Evolutionary conservation across 768 basidiomycete species (phyloP), one percentile per base, ranked within the genome.

Genomic region (Lentinula boryana): DNA sequence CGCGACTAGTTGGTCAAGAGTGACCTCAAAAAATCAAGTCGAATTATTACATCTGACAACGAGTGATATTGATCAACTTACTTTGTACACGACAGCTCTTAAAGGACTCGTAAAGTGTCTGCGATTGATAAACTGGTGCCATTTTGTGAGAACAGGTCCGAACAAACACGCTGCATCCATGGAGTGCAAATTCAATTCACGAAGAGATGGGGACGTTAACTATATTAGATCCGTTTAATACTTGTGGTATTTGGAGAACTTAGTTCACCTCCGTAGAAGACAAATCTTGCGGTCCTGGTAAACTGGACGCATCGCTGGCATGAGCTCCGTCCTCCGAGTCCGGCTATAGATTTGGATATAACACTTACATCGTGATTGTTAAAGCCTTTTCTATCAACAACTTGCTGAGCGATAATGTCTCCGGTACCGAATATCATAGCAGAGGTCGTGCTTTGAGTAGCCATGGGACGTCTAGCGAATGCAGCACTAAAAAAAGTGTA

Each of bases 331-430:
- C 35, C 7, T 16, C 8, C 33, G 8, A 33, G 23, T 5, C 5
- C 5, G 18, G 9, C 13, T 8, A 38, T 13, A 38, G 36, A 38
- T 27, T 27, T 27, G 46, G 44, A 23, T 18, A 44, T 43, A 13
- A 15, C 38, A 18, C 78, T 60, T 58, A 83, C 82, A 60, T 88
- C 86, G 64, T 88, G 86, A 5, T 83, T 68, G 59, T 61, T 71
- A 18, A 51, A 27, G 4, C 85, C 84, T 65, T 74, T 77, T 66
- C 74, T 77, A 63, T 88, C 87, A 48, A 88, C 78, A 3, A 71
- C 74, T 69, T 89, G 87, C 69, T 88, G 86, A 5, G 86, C 87
- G 33, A 88, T 76, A 9, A 86, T 61, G 66, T 85, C 85, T 32
- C 81, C 83, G n/a, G 72, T 68, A 57, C 80, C 79, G 57, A 84